A percentile compares a stretch with the other conserved stretches of the same genome.
These are phyloP conservation scores for Camellia oleifera DNA, from an alignment of 179 eudicot species.

Conservation along the genomic window DNA sequence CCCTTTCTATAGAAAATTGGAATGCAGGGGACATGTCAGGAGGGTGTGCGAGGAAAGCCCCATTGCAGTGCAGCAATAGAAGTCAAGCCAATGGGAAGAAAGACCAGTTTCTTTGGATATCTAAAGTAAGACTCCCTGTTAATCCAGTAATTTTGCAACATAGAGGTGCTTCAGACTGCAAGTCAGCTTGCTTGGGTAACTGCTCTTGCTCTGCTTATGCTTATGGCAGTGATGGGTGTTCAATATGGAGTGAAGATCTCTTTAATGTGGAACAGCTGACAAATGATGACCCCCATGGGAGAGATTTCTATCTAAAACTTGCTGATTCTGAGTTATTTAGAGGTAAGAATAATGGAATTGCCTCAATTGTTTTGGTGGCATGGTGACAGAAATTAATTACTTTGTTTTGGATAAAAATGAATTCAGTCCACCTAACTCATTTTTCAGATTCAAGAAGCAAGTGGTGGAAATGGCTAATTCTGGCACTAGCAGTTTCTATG, in stretches of 20 bases:
- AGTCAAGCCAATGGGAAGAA: too few species aligned
- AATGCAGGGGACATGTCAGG: constrained; percentile 37
- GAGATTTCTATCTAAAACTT: neutral
- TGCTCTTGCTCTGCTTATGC: too few species aligned
- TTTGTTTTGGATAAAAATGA: too few species aligned
- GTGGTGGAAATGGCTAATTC: neutral
- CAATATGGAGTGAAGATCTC: neutral
- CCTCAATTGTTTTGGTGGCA: neutral
- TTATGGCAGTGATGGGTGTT: too few species aligned
- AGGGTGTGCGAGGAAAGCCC: too few species aligned
- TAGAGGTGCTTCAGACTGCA: too few species aligned
- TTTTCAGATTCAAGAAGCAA: neutral
- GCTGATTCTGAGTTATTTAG: neutral
- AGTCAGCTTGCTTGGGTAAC: too few species aligned
- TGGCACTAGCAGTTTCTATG: neutral
- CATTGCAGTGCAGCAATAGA: too few species aligned
- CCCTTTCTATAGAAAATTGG: constrained; percentile 30
- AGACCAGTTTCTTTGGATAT: too few species aligned
- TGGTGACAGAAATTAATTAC: neutral
- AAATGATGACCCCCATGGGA: neutral
- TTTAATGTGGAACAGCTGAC: neutral
- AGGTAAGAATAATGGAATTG: neutral
- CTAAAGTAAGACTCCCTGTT: too few species aligned
- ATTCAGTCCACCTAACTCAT: neutral
- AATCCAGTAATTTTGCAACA: too few species aligned